A percentile compares a stretch with the other conserved stretches of the same genome.
Evolutionary conservation across 495 filamentous ascomycete genomes (phyloP).

Genomic region (Neurospora sp.): DNA sequence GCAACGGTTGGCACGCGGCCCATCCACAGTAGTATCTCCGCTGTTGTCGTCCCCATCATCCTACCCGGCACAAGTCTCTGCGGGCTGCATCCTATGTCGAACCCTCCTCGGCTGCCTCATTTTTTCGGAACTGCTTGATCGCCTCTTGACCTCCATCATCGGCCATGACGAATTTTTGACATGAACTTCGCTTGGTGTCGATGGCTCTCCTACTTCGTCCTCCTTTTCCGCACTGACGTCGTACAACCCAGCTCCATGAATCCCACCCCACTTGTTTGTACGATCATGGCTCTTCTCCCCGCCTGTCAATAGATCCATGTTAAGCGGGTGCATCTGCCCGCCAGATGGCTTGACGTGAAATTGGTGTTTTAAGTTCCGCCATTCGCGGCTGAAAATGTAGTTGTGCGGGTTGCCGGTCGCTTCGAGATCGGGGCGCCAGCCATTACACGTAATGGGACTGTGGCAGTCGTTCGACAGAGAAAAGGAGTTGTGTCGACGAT

Average conservation of each 20-base stretch:
- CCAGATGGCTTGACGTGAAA: neutral
- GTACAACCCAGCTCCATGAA: neutral
- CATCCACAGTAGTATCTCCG: neutral
- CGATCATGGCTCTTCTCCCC: neutral
- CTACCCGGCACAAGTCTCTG: neutral
- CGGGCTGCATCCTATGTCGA: neutral
- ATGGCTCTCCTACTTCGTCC: neutral
- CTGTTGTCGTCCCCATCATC: neutral
- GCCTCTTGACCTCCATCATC: neutral
- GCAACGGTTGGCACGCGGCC: neutral
- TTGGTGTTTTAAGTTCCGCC: constrained; percentile 1
- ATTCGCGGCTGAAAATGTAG: neutral
- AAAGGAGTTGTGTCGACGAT: neutral
- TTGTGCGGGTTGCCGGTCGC: neutral
- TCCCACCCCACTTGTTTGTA: neutral
- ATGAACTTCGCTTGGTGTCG: neutral
- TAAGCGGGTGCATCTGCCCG: constrained; percentile 10
- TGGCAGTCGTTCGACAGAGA: neutral
- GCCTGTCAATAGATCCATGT: constrained; percentile 1
- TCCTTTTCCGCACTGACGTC: neutral
- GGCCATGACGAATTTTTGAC: neutral
- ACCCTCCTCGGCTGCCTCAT: neutral
- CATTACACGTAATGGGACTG: neutral
- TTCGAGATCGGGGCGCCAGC: neutral
- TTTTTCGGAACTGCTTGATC: neutral